Conservation (phyloP, 2,329 filamentous ascomycete genomes). For the Plenodomus lindquistii region DNA sequence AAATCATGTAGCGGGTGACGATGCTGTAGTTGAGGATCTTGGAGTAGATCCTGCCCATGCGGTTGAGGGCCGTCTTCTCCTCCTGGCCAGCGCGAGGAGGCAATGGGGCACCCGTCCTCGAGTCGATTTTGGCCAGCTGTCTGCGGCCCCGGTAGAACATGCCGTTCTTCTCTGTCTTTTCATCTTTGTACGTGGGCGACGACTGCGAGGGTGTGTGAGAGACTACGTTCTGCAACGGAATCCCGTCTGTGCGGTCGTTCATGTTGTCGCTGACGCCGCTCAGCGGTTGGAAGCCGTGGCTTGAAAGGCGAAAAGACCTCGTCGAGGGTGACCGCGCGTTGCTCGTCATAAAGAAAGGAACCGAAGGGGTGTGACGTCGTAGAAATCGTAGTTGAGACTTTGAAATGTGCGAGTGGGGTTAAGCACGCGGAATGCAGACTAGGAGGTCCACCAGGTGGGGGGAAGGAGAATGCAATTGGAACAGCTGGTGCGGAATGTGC, state of each 20-base stretch:
- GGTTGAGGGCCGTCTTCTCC: slow-evolving; percentile 58
- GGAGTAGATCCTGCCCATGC: slow-evolving; percentile 63
- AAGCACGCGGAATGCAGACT: slow-evolving; percentile 9
- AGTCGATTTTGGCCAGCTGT: slow-evolving; percentile 36
- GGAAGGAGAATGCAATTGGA: slow-evolving; percentile 16
- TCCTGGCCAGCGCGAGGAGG: slow-evolving; percentile 46
- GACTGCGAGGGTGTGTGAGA: slow-evolving; percentile 50
- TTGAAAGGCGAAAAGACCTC: slow-evolving; percentile 40
- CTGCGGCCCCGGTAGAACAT: slow-evolving; percentile 43
- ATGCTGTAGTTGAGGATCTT: slow-evolving; percentile 66
- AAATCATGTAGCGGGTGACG: slow-evolving; percentile 66
- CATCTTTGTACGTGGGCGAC: slow-evolving; percentile 27
- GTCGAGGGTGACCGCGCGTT: slow-evolving; percentile 32
- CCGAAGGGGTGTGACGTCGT: slow-evolving; percentile 6
- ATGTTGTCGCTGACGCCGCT: slow-evolving; percentile 42
- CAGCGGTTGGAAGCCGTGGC: slow-evolving; percentile 43
- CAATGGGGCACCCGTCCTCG: slow-evolving; percentile 30
- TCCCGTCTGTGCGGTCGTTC: slow-evolving; percentile 59
- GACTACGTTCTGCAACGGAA: slow-evolving; percentile 61
- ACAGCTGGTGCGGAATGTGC: slow-evolving; percentile 32
- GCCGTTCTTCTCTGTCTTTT: slow-evolving; percentile 44
- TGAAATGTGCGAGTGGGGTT: slow-evolving; percentile 12
- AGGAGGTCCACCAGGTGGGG: slow-evolving; percentile 1
- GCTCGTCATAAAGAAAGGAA: slow-evolving; percentile 21
- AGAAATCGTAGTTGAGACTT: slow-evolving; percentile 16